These are phyloP conservation scores for Phytophthora hybrid DNA, from an alignment of 352 stramenopile genomes.

Conservation along the genomic window DNA sequence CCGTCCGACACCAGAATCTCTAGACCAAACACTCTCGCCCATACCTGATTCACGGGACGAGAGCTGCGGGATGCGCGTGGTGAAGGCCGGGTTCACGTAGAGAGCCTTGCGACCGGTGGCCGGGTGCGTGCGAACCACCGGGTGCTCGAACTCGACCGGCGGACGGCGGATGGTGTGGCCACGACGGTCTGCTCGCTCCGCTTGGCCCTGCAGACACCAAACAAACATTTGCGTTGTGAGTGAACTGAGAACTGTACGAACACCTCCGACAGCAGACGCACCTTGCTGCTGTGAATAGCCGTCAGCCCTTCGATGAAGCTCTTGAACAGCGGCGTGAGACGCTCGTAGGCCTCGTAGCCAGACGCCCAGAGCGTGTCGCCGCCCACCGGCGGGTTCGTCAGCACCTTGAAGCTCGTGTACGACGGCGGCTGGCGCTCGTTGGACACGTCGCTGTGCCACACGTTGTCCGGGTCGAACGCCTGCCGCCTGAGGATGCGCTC, in stretches of 20 bases:
- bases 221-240: too few relatives aligned
- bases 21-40: too few relatives aligned
- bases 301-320: neutral
- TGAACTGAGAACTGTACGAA: too few relatives aligned
- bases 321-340: neutral
- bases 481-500: neutral
- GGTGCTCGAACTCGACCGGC: slow-evolving; percentile 7
- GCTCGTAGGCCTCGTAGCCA: slow-evolving; percentile 4
- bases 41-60: slow-evolving; percentile 1
- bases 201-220: neutral
- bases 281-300: neutral
- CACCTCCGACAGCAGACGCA: neutral
- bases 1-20: too few relatives aligned
- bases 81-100: slow-evolving; percentile 7
- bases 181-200: neutral
- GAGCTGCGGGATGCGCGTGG: neutral
- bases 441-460: too few relatives aligned
- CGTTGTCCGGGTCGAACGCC: neutral
- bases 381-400: neutral
- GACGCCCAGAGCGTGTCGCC: slow-evolving; percentile 3
- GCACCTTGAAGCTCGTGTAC: neutral
- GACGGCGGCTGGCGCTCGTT: too few relatives aligned
- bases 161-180: slow-evolving; percentile 2
- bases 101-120: neutral
- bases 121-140: slow-evolving; percentile 1